These are phyloP conservation scores for Suillus subalutaceus DNA, from an alignment of 768 basidiomycete genomes.

Conservation along the genomic window DNA sequence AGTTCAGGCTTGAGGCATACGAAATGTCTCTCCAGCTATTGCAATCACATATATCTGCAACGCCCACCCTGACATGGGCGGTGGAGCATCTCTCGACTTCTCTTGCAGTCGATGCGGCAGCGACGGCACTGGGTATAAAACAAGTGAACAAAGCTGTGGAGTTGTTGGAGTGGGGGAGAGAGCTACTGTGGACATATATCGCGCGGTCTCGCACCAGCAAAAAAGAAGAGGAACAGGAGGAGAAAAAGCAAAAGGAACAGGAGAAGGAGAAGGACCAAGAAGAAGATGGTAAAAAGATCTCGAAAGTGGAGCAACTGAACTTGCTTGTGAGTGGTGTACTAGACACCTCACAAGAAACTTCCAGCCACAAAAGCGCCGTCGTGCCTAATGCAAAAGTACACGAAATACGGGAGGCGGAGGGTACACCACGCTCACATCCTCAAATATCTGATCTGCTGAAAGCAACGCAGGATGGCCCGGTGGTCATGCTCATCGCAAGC, in stretches of 20 bases:
- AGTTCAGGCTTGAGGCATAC: slow-evolving; percentile 9
- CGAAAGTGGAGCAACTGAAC: neutral
- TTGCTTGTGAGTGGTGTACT: neutral
- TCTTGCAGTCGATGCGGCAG: slow-evolving; percentile 5
- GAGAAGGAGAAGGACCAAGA: neutral
- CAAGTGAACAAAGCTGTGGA: neutral
- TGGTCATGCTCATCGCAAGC: neutral
- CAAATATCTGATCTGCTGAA: neutral
- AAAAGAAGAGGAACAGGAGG: neutral
- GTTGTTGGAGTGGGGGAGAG: slow-evolving; percentile 8
- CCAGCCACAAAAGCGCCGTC: neutral
- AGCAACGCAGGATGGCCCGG: neutral
- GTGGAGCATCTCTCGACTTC: slow-evolving; percentile 4
- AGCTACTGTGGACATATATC: slow-evolving; percentile 2
- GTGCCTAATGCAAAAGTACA: neutral
- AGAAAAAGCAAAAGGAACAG: neutral
- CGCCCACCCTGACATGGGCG: neutral
- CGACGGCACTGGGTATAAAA: neutral
- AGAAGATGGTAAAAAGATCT: neutral
- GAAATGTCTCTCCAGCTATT: slow-evolving; percentile 4
- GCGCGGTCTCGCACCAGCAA: neutral
- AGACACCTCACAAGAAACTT: neutral
- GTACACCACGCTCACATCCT: neutral
- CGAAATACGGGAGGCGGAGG: neutral
- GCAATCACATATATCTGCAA: slow-evolving; percentile 7